Evolutionary conservation across 2,329 filamentous ascomycete genomes (phyloP).

Genomic region (Hypoxylon sp.): DNA sequence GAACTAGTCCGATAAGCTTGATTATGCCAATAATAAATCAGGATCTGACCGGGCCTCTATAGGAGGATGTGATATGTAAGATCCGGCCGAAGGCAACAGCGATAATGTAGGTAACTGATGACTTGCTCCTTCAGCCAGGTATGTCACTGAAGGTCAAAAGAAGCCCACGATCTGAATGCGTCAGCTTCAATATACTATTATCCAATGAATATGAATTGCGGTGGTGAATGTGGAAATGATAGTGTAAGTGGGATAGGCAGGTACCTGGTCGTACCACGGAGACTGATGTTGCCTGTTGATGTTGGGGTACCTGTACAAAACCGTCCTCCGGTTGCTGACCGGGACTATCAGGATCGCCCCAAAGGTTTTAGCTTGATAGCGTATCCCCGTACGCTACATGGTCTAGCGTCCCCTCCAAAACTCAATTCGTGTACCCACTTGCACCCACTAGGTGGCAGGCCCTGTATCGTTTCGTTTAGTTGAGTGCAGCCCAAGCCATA

Average conservation of each 20-base stretch:
- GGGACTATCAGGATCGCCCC: constrained; percentile 47
- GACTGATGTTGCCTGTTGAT: constrained; percentile 43
- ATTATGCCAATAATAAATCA: constrained; percentile 35
- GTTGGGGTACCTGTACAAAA: constrained; percentile 55
- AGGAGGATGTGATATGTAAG: constrained; percentile 25
- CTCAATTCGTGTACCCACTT: constrained; percentile 47
- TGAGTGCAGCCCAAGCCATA: constrained; percentile 24
- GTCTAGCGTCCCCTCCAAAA: constrained; percentile 50
- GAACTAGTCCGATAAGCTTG: constrained; percentile 27
- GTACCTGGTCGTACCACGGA: constrained; percentile 22
- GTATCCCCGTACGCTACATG: constrained; percentile 44
- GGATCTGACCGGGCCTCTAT: constrained; percentile 21
- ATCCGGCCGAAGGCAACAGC: constrained; percentile 24
- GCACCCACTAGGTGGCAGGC: constrained; percentile 25
- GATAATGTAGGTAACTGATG: constrained; percentile 19
- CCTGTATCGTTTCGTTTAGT: constrained; percentile 37
- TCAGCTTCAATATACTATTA: constrained; percentile 25
- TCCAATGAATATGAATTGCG: constrained; percentile 12
- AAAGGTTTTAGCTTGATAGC: constrained; percentile 52
- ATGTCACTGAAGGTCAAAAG: neutral
- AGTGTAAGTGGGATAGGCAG: constrained; percentile 21
- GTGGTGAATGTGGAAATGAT: constrained; percentile 5
- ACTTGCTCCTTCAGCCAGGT: constrained; percentile 13
- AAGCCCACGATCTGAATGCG: constrained; percentile 10
- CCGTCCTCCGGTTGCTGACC: constrained; percentile 32